Evolutionary conservation across 768 basidiomycete genomes (phyloP).

Genomic region (Leucocoprinus sp.): DNA sequence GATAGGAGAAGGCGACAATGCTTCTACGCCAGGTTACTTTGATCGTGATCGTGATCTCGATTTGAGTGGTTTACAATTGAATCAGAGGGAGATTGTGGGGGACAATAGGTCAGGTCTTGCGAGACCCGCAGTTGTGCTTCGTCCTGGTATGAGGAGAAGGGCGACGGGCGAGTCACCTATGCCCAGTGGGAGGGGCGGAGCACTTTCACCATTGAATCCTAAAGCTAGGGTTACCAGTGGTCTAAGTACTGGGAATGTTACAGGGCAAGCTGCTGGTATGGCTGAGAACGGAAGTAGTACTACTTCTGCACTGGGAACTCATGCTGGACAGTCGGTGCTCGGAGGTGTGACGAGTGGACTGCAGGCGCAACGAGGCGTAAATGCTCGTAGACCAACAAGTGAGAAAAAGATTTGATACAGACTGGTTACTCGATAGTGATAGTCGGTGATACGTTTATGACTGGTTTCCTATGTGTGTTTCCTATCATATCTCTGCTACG

Average conservation of each 20-base stretch:
- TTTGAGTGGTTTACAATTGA: slow-evolving; percentile 6
- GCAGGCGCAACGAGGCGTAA: slow-evolving; percentile 24
- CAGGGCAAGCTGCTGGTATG: slow-evolving; percentile 9
- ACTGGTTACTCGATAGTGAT: too few relatives aligned
- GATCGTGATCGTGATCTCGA: slow-evolving; percentile 34
- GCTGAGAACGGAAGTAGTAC: slow-evolving; percentile 8
- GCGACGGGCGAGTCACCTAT: slow-evolving; percentile 45
- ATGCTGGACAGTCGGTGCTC: neutral
- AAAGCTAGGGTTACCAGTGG: slow-evolving; percentile 46
- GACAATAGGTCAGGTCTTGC: slow-evolving; percentile 13
- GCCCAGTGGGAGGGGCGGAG: slow-evolving; percentile 32
- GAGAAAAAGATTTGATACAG: slow-evolving; percentile 19
- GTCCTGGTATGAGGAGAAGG: slow-evolving; percentile 51
- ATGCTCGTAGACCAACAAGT: slow-evolving; percentile 18
- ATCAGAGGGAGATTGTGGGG: slow-evolving; percentile 24
- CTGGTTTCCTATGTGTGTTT: too few relatives aligned
- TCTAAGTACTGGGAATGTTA: slow-evolving; percentile 20
- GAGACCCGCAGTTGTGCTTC: slow-evolving; percentile 19
- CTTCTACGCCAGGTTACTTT: slow-evolving; percentile 40
- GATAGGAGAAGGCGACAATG: slow-evolving; percentile 60
- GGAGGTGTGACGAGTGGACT: slow-evolving; percentile 6
- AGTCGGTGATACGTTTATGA: too few relatives aligned
- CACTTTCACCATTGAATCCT: slow-evolving; percentile 70
- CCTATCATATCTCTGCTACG: too few relatives aligned
- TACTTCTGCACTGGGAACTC: slow-evolving; percentile 10